Conservation (phyloP, 202 grass and related monocot species). For the Schoenoplectus triqueter region DNA sequence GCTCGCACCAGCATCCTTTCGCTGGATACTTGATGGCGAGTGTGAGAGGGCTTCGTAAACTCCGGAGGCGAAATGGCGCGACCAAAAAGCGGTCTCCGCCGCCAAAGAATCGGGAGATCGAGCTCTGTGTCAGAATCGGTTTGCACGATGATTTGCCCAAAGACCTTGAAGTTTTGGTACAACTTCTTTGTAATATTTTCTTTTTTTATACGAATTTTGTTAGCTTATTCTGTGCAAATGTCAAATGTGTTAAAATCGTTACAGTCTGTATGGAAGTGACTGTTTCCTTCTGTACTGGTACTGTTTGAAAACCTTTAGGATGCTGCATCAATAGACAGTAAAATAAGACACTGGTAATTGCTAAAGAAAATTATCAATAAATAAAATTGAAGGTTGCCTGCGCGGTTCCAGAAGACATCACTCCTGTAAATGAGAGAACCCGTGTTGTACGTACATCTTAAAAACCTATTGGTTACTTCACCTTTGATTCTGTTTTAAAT, state of each 20-base stretch:
- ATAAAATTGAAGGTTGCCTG: background rate
- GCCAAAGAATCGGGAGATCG: slow-evolving; percentile 78
- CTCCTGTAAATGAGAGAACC: background rate
- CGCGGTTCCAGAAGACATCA: background rate
- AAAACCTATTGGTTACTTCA: background rate
- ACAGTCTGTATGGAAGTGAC: background rate
- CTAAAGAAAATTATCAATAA: no score
- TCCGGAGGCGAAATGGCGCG: slow-evolving; percentile 50
- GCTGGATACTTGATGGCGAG: slow-evolving; percentile 48
- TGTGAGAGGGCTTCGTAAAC: slow-evolving; percentile 68
- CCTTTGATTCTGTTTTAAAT: slow-evolving; percentile 36
- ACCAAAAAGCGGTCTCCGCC: slow-evolving; percentile 50
- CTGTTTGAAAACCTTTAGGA: background rate
- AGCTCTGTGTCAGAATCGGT: slow-evolving; percentile 65
- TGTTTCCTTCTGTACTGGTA: background rate
- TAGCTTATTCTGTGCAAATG: background rate
- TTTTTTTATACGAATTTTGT: no score
- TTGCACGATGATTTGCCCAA: slow-evolving; percentile 72
- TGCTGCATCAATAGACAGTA: background rate
- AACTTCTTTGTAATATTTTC: background rate
- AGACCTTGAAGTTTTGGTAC: slow-evolving; percentile 91
- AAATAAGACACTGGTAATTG: background rate
- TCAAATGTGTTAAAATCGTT: background rate
- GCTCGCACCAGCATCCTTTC: slow-evolving; percentile 37
- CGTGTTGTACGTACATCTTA: background rate